Conservation (phyloP, 2,329 filamentous ascomycete species). For the Colletotrichum zoysiae region DNA sequence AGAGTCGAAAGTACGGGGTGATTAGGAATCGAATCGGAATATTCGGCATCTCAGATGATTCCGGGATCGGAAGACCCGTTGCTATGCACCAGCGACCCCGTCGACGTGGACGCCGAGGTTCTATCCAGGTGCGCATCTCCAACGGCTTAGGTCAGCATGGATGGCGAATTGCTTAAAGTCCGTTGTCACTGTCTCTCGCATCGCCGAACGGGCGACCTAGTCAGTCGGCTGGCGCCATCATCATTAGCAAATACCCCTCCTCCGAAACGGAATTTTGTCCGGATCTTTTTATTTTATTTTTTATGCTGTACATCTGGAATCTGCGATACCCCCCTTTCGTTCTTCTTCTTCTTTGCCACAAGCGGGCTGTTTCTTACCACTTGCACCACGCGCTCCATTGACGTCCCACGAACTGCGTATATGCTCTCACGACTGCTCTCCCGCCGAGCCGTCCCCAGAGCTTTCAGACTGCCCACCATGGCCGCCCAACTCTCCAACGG, state of each 20-base stretch:
- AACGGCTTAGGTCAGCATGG: slow-evolving; percentile 38
- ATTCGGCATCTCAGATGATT: not conserved
- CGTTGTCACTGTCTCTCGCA: slow-evolving; percentile 27
- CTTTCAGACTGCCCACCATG: slow-evolving; percentile 46
- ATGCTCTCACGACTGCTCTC: slow-evolving; percentile 52
- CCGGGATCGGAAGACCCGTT: slow-evolving; percentile 28
- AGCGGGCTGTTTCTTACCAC: not conserved
- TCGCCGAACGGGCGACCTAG: slow-evolving; percentile 5
- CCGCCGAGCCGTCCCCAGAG: slow-evolving; percentile 49
- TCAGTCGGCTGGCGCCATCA: slow-evolving; percentile 22
- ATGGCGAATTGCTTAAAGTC: slow-evolving; percentile 5
- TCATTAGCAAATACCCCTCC: slow-evolving; percentile 34
- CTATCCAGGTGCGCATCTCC: slow-evolving; percentile 33
- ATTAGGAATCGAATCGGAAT: not conserved
- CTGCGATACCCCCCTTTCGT: slow-evolving; percentile 22
- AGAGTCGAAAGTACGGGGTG: not conserved
- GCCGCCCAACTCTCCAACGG: slow-evolving; percentile 51
- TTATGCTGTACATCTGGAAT: not conserved
- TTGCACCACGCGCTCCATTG: slow-evolving; percentile 1
- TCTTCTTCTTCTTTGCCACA: not conserved
- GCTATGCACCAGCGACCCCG: slow-evolving; percentile 9
- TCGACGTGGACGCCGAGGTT: slow-evolving; percentile 23
- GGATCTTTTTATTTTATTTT: not conserved
- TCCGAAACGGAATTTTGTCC: not conserved
- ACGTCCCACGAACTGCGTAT: slow-evolving; percentile 25